Conservation (phyloP, 805 yeast genomes). For the Lachancea kluyveri region DNA sequence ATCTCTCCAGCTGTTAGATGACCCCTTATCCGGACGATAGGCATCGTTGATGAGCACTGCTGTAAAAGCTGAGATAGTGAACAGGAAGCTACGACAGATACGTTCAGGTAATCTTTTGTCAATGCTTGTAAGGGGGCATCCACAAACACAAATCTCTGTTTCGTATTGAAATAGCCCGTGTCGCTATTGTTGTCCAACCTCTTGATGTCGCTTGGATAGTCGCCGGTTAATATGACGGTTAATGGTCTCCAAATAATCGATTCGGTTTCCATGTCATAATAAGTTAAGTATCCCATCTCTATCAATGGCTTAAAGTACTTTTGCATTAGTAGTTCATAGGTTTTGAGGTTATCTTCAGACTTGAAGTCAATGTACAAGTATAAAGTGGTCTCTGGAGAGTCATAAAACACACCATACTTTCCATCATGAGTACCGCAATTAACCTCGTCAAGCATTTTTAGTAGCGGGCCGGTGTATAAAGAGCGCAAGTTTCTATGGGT, state of each 20-base stretch:
- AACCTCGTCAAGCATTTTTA: conserved; percentile 40
- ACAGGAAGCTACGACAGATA: conserved; percentile 36
- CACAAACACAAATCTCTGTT: conserved; percentile 32
- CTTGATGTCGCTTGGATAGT: conserved; percentile 37
- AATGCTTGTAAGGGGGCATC: conserved; percentile 41
- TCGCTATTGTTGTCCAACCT: conserved; percentile 10
- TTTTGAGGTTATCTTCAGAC: conserved; percentile 36
- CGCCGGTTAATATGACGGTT: conserved; percentile 61
- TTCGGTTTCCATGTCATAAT: conserved; percentile 34
- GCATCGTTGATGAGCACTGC: conserved; percentile 12
- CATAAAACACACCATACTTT: conserved; percentile 38
- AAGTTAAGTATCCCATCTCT: conserved; percentile 44
- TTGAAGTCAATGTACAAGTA: conserved; percentile 62
- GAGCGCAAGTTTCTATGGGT: conserved; percentile 38
- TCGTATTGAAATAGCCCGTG: conserved; percentile 16
- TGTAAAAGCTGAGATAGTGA: conserved; percentile 30
- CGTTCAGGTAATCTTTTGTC: conserved; percentile 12
- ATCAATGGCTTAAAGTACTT: conserved; percentile 42
- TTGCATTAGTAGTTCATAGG: conserved; percentile 41
- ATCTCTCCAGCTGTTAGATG: conserved; percentile 11
- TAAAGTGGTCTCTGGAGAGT: conserved; percentile 43
- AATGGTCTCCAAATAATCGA: conserved; percentile 45
- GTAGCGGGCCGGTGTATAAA: conserved; percentile 51
- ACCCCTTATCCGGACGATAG: conserved; percentile 8
- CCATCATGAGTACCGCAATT: conserved; percentile 32